phyloP scores from a whole-genome alignment of 2,329 filamentous ascomycete species.

The Trichophyton schoenleinii region DNA sequence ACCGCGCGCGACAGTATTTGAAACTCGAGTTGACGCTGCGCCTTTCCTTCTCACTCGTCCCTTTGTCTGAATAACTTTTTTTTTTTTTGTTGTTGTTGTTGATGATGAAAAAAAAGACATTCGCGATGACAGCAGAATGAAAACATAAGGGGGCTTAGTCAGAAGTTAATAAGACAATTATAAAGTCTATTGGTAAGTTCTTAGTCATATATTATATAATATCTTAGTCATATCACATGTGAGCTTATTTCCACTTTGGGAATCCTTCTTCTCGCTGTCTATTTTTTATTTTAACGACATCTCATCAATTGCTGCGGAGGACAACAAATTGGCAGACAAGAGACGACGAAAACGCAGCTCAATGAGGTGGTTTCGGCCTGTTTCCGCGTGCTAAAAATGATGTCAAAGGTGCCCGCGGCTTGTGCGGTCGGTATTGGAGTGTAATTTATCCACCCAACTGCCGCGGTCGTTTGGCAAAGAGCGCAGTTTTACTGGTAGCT shows the following conservation, averaged over 20 bases:
- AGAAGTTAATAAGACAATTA: not conserved
- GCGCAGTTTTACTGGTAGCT: not conserved
- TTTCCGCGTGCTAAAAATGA: not conserved
- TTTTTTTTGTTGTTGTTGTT: not conserved
- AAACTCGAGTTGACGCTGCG: not conserved
- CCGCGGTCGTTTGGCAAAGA: not conserved
- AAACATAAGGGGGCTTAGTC: conserved; percentile 2
- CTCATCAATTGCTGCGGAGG: not conserved
- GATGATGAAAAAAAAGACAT: not conserved
- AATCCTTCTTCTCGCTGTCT: not conserved
- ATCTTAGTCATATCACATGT: not conserved
- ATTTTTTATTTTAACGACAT: not conserved
- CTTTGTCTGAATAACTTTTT: not conserved
- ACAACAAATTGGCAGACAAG: not conserved
- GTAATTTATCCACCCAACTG: conserved; percentile 1
- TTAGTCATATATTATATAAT: not conserved
- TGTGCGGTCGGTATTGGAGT: not conserved
- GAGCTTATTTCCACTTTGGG: not conserved
- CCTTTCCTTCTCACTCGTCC: not conserved
- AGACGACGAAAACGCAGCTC: not conserved
- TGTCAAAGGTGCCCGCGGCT: not conserved
- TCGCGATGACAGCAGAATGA: not conserved
- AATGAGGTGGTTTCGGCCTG: not conserved
- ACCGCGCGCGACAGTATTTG: not conserved
- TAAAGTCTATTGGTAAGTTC: not conserved